Evolutionary conservation across 2,329 filamentous ascomycete genomes (phyloP), one percentile per base, ranked within the genome.

Genomic region (Neurospora sp.): DNA sequence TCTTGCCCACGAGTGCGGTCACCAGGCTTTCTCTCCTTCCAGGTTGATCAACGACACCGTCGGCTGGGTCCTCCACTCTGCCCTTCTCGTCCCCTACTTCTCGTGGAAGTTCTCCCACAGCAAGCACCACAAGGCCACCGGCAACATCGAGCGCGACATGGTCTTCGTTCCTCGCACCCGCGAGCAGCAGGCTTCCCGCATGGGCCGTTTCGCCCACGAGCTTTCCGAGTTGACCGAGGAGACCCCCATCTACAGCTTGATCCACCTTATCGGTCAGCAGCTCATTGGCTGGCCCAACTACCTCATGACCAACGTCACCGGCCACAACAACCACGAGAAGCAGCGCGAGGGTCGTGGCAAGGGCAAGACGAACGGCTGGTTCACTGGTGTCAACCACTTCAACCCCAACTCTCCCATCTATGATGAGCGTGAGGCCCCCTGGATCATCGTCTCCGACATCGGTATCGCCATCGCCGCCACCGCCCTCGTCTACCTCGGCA

Each of bases 51-150:
- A 98, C 84, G 93, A 98, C 82, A 38, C 92, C 36, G 93, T 96
- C 71, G 95, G 95, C 77, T 97, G 93, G 92, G 81, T 97, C 79
- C 88, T 93, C 38, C 78, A 79, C 74, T 78, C 77, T 10, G 66
- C 74, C 15, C 75, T 79, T 28, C 73, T 79, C 70, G 95, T 99
- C 67, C 96, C 96, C 28, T 99, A 98, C 85, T 99, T 97, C 85
- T 97, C 93, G 79, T 99, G 96, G 96, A 97, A 99, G 85, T 94
- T 98, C 82, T 97, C 93, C 75, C 96, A 99, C 84, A 92, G 93
- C 85, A 97, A 97, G 89, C 96, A 99, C 86, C 96, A 99, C 91
- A 98, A 98, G 88, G 93, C 94, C 74, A 99, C 96, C 46, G 96
- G 94, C 77, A 89, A 99, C 86, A 90, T 99, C 83, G 93, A 96